Percentiles rank a stretch among this genome's conserved stretches.
phyloP scores from a whole-genome alignment of 371 early-diverging fungal species.

The Mucor sp. region DNA sequence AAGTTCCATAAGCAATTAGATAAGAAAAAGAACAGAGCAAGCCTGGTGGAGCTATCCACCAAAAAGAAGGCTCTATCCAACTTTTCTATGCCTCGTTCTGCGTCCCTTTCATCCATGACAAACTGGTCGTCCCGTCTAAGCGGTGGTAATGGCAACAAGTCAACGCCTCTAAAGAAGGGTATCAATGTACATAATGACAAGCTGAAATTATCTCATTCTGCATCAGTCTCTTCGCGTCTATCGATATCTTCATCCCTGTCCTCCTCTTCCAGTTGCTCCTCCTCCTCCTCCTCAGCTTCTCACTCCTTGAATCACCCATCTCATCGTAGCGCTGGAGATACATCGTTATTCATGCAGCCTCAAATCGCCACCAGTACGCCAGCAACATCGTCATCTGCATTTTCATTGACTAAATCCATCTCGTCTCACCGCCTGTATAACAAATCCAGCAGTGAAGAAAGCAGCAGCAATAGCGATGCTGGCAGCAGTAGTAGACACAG shows the following conservation, averaged over 20 bases:
- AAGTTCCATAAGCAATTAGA: slow-evolving; percentile 19
- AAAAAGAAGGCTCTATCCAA: background rate
- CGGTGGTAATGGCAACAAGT: background rate
- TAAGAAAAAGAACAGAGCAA: slow-evolving; percentile 10
- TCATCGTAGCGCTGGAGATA: background rate
- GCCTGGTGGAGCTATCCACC: background rate
- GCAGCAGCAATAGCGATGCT: background rate
- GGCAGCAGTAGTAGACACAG: background rate
- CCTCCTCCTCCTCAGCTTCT: background rate
- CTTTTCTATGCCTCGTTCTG: slow-evolving; percentile 14
- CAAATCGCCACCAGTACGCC: background rate
- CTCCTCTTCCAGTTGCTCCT: background rate
- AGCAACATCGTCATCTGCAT: background rate
- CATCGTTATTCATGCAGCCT: background rate
- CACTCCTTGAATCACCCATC: background rate
- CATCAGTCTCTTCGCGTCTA: background rate
- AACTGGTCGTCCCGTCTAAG: slow-evolving; percentile 8
- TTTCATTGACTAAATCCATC: slow-evolving; percentile 13
- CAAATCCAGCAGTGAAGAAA: background rate
- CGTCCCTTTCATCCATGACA: slow-evolving; percentile 21
- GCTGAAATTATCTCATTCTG: background rate
- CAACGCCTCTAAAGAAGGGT: background rate
- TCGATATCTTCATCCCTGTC: background rate
- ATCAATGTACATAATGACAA: background rate
- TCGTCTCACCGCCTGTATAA: slow-evolving; percentile 17